Evolutionary conservation across 345 rosid species (phyloP).

Genomic region (Ceriops decandra): DNA sequence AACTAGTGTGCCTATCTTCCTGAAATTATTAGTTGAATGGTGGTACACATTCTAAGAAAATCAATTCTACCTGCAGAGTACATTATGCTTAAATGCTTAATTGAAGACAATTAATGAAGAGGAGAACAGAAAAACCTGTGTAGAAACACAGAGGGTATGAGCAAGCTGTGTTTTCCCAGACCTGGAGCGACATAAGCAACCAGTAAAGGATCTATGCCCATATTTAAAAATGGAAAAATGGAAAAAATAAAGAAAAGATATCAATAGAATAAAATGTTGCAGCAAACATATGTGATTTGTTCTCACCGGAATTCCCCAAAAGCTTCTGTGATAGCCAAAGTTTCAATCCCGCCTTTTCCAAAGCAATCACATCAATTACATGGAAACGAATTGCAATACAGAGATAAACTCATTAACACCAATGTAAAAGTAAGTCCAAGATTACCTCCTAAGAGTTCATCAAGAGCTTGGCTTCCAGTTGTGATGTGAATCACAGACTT

Average conservation of each 20-base stretch:
- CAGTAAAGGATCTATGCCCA: background rate
- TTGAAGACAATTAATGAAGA: background rate
- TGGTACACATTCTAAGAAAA: too few relatives aligned
- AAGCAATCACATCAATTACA: background rate
- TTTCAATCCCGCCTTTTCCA: conserved; percentile 75
- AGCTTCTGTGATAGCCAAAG: conserved; percentile 76
- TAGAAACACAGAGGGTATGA: conserved; percentile 76
- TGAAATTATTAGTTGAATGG: too few relatives aligned
- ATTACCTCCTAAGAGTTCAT: conserved; percentile 83
- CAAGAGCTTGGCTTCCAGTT: conserved; percentile 93
- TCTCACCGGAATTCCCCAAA: conserved; percentile 88
- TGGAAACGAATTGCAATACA: background rate
- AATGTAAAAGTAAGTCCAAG: conserved; percentile 2
- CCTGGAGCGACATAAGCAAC: conserved; percentile 33
- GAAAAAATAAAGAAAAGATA: background rate
- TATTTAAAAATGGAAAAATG: background rate
- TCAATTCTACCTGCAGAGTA: too few relatives aligned
- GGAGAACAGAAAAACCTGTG: conserved; percentile 56
- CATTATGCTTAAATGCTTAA: too few relatives aligned
- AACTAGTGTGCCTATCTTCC: too few relatives aligned
- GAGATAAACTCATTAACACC: background rate
- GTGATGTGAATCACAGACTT: conserved; percentile 70
- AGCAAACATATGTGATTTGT: conserved; percentile 7
- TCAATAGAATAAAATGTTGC: background rate
- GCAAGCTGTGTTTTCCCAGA: conserved; percentile 94